These are phyloP conservation scores for Scheffersomyces segobiensis DNA, from an alignment of 1,139 yeast species.

Conservation along the genomic window DNA sequence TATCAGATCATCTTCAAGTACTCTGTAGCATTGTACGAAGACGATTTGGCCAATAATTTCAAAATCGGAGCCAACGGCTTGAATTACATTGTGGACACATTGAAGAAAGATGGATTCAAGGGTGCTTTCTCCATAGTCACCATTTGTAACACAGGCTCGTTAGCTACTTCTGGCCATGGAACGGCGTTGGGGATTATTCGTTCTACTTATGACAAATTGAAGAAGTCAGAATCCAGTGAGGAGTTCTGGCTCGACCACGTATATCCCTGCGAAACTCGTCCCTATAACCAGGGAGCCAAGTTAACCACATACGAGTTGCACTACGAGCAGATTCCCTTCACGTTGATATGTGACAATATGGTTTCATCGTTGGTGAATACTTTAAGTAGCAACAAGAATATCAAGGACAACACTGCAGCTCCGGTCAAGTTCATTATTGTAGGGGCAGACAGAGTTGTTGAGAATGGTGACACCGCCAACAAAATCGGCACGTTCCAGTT, in stretches of 20 bases:
- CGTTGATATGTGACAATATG: slow-evolving; percentile 90
- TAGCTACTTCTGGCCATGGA: slow-evolving; percentile 97
- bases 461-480: slow-evolving; percentile 93
- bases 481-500: slow-evolving; percentile 96
- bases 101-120: slow-evolving; percentile 48
- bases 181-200: slow-evolving; percentile 93
- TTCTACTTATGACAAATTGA: slow-evolving; percentile 54
- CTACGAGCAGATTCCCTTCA: slow-evolving; percentile 83
- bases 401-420: slow-evolving; percentile 24
- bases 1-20: slow-evolving; percentile 46
- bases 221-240: slow-evolving; percentile 22
- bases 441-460: slow-evolving; percentile 97
- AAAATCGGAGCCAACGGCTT: slow-evolving; percentile 83
- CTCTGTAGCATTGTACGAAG: slow-evolving; percentile 62
- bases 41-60: slow-evolving; percentile 74
- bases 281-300: slow-evolving; percentile 95
- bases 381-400: slow-evolving; percentile 16
- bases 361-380: slow-evolving; percentile 68
- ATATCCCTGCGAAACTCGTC: slow-evolving; percentile 91
- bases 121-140: slow-evolving; percentile 83
- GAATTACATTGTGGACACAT: slow-evolving; percentile 54
- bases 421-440: slow-evolving; percentile 86
- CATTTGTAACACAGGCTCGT: slow-evolving; percentile 82
- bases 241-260: slow-evolving; percentile 60
- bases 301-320: slow-evolving; percentile 88